Conservation (phyloP, 305 asterid genomes). For the Withania somnifera region DNA sequence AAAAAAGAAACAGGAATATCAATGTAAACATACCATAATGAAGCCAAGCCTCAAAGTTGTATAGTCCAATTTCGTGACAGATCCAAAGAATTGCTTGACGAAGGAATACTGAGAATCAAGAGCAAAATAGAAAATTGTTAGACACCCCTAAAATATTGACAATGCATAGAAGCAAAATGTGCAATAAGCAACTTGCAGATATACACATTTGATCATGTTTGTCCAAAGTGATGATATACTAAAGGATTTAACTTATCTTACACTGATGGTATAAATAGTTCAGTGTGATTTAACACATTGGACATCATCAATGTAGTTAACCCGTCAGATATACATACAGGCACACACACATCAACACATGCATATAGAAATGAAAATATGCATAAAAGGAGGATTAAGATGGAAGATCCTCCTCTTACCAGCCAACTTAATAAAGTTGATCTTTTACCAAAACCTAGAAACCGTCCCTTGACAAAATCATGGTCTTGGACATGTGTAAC, state of each 20-base stretch:
- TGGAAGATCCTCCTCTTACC: slow-evolving; percentile 26
- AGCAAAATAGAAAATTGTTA: neutral
- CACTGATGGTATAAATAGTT: neutral
- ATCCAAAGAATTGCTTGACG: slow-evolving; percentile 56
- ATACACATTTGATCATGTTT: neutral
- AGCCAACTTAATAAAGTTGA: slow-evolving; percentile 40
- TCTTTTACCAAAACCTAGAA: slow-evolving; percentile 33
- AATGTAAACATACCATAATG: slow-evolving; percentile 33
- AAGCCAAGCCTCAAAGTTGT: slow-evolving; percentile 54
- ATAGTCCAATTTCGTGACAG: slow-evolving; percentile 52
- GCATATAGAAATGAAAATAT: neutral
- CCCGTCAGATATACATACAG: neutral
- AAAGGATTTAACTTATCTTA: neutral
- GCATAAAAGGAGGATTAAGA: neutral
- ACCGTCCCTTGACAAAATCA: slow-evolving; percentile 41
- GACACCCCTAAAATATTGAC: neutral
- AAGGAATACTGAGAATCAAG: slow-evolving; percentile 38
- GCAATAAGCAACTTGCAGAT: neutral
- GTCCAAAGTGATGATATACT: neutral
- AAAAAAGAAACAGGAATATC: neutral
- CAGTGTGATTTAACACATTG: neutral
- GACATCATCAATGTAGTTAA: neutral
- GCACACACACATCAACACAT: neutral
- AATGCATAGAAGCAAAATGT: neutral
- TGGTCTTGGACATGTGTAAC: slow-evolving; percentile 49